Evolutionary conservation across 768 basidiomycete species (phyloP).

Genomic region (Grammothele lineata): DNA sequence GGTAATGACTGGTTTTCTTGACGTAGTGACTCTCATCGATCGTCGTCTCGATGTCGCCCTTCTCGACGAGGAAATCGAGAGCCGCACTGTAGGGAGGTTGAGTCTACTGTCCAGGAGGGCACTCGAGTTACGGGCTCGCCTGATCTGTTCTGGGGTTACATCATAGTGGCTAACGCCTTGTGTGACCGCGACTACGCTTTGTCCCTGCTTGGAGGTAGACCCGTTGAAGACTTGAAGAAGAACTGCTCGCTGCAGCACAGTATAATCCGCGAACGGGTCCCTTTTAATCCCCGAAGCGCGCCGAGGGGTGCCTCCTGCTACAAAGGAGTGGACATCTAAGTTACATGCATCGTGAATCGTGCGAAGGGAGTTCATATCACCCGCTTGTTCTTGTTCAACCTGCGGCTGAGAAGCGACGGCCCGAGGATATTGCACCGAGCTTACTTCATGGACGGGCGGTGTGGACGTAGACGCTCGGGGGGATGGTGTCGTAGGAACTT

Average conservation of each 20-base stretch:
- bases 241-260: slow-evolving; percentile 18
- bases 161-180: slow-evolving; percentile 7
- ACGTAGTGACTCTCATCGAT: slow-evolving; percentile 11
- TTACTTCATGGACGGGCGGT: too few species aligned
- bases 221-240: slow-evolving; percentile 19
- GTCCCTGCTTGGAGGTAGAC: neutral
- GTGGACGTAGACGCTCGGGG: too few species aligned
- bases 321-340: too few species aligned
- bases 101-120: too few species aligned
- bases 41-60: slow-evolving; percentile 13
- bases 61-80: slow-evolving; percentile 19
- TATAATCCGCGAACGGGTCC: slow-evolving; percentile 22
- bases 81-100: slow-evolving; percentile 13
- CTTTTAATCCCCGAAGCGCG: slow-evolving; percentile 1
- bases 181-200: slow-evolving; percentile 2
- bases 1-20: slow-evolving; percentile 4
- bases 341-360: too few species aligned
- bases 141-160: neutral
- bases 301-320: too few species aligned
- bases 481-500: too few species aligned
- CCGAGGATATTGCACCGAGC: too few species aligned
- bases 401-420: too few species aligned
- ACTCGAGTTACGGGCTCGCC: slow-evolving; percentile 1
- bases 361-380: too few species aligned
- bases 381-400: too few species aligned